A percentile compares a stretch with the other conserved stretches of the same genome.
These are phyloP conservation scores for Henckelia pumila DNA, from an alignment of 257 asterid species.

Conservation along the genomic window DNA sequence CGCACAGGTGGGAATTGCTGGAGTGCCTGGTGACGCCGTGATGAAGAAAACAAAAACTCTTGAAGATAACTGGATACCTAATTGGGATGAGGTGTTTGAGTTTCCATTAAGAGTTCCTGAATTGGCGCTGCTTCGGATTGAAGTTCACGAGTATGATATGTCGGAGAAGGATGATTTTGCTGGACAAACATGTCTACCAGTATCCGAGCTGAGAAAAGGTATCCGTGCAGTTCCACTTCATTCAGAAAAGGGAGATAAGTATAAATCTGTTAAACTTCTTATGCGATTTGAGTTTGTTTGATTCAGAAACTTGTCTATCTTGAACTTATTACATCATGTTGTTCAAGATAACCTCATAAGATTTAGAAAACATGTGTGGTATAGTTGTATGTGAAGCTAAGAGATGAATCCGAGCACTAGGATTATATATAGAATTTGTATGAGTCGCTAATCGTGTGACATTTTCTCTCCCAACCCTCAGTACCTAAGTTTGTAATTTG, in stretches of 20 bases:
- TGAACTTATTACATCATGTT: background rate
- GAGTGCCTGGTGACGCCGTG: conserved; percentile 30
- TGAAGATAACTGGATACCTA: conserved; percentile 34
- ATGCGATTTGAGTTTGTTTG: conserved; percentile 31
- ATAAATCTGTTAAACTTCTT: conserved; percentile 27
- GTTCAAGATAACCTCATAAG: background rate
- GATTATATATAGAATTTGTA: background rate
- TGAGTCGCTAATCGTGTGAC: background rate
- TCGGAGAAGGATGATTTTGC: conserved; percentile 38
- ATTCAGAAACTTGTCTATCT: background rate
- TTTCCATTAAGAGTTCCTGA: conserved; percentile 34
- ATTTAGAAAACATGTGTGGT: background rate
- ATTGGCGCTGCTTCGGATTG: conserved; percentile 31
- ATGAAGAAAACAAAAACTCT: conserved; percentile 30
- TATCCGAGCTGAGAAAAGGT: conserved; percentile 32
- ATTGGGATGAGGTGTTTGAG: conserved; percentile 33
- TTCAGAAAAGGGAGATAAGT: conserved; percentile 27
- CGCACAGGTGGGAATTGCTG: conserved; percentile 31
- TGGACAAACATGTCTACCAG: conserved; percentile 33
- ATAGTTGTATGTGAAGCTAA: background rate
- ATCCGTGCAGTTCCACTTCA: conserved; percentile 27
- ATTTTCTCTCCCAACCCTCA: background rate
- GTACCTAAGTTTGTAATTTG: background rate
- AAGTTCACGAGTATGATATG: conserved; percentile 33
- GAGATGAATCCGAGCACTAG: background rate